These are phyloP conservation scores for Tuber borchii DNA, from an alignment of 495 filamentous ascomycete genomes.

Conservation along the genomic window DNA sequence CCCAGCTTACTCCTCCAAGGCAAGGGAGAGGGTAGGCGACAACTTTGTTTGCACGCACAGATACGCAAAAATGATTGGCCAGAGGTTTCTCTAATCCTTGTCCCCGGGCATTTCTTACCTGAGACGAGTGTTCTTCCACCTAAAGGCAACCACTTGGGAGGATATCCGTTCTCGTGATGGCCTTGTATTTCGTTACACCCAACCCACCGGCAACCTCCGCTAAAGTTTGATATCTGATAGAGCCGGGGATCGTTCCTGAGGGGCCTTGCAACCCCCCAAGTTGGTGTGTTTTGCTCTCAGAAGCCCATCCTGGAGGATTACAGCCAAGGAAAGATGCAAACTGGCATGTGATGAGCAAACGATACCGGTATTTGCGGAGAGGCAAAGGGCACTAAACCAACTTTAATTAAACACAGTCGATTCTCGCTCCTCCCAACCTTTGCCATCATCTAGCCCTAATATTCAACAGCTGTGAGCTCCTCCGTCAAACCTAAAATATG, in stretches of 20 bases:
- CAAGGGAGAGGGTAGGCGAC: neutral
- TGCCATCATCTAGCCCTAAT: neutral
- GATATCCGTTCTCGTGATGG: neutral
- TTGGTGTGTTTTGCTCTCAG: neutral
- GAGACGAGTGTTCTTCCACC: neutral
- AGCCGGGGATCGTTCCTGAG: neutral
- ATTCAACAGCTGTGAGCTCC: neutral
- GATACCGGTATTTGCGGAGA: neutral
- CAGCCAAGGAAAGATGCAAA: neutral
- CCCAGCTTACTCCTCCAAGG: neutral
- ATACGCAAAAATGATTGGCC: neutral
- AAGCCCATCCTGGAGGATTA: neutral
- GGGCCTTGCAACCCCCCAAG: neutral
- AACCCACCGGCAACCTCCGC: neutral
- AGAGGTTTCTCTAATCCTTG: neutral
- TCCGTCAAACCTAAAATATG: neutral
- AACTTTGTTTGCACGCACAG: neutral
- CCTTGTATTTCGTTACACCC: neutral
- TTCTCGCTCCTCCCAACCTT: neutral
- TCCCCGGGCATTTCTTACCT: neutral
- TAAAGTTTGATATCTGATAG: neutral
- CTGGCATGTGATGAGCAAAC: neutral
- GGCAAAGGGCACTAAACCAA: neutral
- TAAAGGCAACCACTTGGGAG: no score
- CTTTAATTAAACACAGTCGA: neutral